These are phyloP conservation scores for Diacronema lutheri DNA, from an alignment of 78 protist genomes.

Conservation along the genomic window DNA sequence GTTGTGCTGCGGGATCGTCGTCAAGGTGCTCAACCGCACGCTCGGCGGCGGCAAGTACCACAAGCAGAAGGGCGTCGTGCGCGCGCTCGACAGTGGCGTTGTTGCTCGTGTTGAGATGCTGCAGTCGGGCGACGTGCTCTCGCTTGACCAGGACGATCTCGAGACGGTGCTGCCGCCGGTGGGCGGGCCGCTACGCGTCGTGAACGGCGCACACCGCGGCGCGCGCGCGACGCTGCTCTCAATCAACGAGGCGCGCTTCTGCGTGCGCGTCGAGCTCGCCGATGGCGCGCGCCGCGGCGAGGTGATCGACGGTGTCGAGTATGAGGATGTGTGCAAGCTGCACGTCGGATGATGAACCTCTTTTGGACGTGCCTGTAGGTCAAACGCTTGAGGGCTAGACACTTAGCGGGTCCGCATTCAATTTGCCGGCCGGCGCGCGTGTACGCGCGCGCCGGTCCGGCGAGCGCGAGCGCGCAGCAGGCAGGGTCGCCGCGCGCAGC, in stretches of 20 bases:
- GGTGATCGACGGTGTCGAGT: neutral
- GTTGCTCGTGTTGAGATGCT: no score
- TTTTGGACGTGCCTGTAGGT: no score
- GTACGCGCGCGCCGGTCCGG: no score
- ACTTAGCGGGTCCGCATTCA: no score
- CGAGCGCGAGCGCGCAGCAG: no score
- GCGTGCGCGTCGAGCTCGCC: neutral
- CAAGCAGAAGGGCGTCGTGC: conserved; percentile 52
- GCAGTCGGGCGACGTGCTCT: conserved; percentile 17
- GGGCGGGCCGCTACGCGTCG: neutral
- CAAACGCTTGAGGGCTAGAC: no score
- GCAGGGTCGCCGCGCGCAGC: no score
- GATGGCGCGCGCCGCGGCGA: neutral
- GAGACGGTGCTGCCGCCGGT: conserved; percentile 18
- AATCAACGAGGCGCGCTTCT: neutral
- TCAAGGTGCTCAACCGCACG: conserved; percentile 20
- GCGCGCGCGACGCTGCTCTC: neutral
- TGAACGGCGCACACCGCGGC: neutral
- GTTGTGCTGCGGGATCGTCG: conserved; percentile 6
- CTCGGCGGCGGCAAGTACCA: conserved; percentile 38
- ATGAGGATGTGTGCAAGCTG: conserved; percentile 29
- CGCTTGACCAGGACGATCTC: conserved; percentile 28
- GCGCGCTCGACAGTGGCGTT: neutral
- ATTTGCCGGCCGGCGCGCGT: no score
- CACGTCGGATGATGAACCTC: no score